Evolutionary conservation across 768 basidiomycete species (phyloP).

Genomic region (Tricholoma saponaceum): DNA sequence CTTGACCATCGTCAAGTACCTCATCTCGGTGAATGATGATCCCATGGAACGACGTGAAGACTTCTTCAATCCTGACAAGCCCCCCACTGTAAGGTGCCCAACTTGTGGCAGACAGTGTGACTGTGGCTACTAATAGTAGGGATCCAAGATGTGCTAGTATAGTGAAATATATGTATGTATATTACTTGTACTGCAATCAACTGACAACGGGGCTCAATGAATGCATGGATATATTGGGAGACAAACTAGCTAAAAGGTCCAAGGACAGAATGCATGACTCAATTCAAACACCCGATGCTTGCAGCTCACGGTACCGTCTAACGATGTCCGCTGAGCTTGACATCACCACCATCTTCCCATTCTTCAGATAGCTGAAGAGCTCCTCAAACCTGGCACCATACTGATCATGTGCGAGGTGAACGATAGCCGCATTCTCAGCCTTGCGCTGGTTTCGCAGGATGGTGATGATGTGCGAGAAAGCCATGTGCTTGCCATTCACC

Average conservation of each 20-base stretch:
- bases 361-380: not conserved
- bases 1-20: conserved; percentile 38
- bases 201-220: not conserved
- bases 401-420: not conserved
- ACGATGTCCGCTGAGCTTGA: not conserved
- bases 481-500: not conserved
- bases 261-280: not conserved
- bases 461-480: not conserved
- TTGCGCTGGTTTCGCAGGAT: not conserved
- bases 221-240: not conserved
- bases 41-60: conserved; percentile 27
- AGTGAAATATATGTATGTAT: not conserved
- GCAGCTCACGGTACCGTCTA: not conserved
- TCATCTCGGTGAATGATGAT: conserved; percentile 38
- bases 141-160: no score
- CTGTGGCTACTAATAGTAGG: not conserved
- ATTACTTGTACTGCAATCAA: not conserved
- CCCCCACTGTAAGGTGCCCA: not conserved
- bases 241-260: not conserved
- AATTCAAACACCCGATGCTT: not conserved
- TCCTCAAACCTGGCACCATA: not conserved
- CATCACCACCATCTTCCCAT: not conserved
- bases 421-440: not conserved
- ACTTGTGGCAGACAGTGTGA: not conserved
- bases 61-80: conserved; percentile 28